Conservation (phyloP, 441 rosid genomes). For the Pelargonium citronellum region DNA sequence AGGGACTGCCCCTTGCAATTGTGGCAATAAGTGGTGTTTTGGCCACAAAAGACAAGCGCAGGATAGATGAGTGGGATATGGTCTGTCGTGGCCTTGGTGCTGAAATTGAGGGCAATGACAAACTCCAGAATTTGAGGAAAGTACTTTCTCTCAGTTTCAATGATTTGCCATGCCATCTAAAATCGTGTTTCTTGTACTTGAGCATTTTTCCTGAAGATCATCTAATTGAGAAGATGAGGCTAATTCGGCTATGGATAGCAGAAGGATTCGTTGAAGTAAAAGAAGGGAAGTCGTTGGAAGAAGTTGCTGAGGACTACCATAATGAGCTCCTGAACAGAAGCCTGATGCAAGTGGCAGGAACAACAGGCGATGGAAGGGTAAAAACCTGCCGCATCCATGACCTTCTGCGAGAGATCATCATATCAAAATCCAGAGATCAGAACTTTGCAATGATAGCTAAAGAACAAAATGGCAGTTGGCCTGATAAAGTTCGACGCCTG, state of each 20-base stretch:
- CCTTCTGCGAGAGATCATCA: slow-evolving; percentile 28
- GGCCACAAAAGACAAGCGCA: slow-evolving; percentile 26
- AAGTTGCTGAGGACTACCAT: slow-evolving; percentile 31
- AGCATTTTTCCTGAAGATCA: slow-evolving; percentile 28
- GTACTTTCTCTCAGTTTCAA: slow-evolving; percentile 28
- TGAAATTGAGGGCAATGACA: slow-evolving; percentile 21
- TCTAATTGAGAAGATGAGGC: slow-evolving; percentile 13
- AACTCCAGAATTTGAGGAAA: slow-evolving; percentile 23
- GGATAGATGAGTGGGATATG: slow-evolving; percentile 27
- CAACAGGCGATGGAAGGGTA: slow-evolving; percentile 28
- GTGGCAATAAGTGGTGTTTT: slow-evolving; percentile 41
- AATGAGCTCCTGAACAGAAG: slow-evolving; percentile 26
- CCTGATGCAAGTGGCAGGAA: slow-evolving; percentile 28
- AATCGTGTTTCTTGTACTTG: slow-evolving; percentile 27
- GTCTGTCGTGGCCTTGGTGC: slow-evolving; percentile 20
- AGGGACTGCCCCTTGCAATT: slow-evolving; percentile 38
- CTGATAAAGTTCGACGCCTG: slow-evolving; percentile 36
- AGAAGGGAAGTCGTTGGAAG: slow-evolving; percentile 28
- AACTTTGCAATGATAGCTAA: slow-evolving; percentile 29
- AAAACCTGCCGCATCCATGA: slow-evolving; percentile 29
- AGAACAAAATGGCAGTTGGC: slow-evolving; percentile 22
- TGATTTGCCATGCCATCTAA: slow-evolving; percentile 26
- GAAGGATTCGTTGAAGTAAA: slow-evolving; percentile 27
- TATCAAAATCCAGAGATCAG: slow-evolving; percentile 25
- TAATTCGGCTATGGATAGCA: slow-evolving; percentile 28